phyloP scores from a whole-genome alignment of 768 basidiomycete genomes.

The Boletus rubroflammeus region DNA sequence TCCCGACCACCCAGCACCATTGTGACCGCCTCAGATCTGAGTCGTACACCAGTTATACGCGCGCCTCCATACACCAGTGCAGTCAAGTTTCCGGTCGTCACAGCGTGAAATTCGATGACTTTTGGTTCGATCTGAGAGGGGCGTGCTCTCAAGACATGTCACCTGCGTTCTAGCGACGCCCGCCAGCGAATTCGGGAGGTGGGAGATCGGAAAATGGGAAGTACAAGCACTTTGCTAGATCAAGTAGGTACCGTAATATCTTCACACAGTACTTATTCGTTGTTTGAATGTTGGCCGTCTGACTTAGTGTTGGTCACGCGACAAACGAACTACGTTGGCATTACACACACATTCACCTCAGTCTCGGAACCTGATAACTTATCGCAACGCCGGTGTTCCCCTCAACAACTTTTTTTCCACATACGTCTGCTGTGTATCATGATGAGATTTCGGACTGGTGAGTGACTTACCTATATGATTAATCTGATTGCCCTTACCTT shows the following conservation, averaged over 20 bases:
- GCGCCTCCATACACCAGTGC: not conserved
- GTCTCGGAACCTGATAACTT: not conserved
- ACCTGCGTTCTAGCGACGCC: not conserved
- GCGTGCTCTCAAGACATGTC: not conserved
- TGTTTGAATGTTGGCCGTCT: not conserved
- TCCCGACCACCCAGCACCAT: too few species aligned
- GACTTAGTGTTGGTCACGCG: not conserved
- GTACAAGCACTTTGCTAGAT: not conserved
- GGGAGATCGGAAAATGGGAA: too few species aligned
- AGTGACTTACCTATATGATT: not conserved
- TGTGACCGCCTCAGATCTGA: not conserved
- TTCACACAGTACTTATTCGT: not conserved
- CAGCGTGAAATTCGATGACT: not conserved
- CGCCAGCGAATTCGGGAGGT: not conserved
- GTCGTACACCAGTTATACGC: not conserved
- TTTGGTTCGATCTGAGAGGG: not conserved
- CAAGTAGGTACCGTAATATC: not conserved
- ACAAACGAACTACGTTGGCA: not conserved
- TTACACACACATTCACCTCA: not conserved
- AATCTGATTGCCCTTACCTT: not conserved
- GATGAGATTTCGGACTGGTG: not conserved
- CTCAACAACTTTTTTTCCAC: too few species aligned
- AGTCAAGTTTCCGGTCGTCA: not conserved
- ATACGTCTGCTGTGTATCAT: not conserved
- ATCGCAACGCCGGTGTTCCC: not conserved